Evolutionary conservation across 2,329 filamentous ascomycete genomes (phyloP).

Genomic region (Eutypella sp.): DNA sequence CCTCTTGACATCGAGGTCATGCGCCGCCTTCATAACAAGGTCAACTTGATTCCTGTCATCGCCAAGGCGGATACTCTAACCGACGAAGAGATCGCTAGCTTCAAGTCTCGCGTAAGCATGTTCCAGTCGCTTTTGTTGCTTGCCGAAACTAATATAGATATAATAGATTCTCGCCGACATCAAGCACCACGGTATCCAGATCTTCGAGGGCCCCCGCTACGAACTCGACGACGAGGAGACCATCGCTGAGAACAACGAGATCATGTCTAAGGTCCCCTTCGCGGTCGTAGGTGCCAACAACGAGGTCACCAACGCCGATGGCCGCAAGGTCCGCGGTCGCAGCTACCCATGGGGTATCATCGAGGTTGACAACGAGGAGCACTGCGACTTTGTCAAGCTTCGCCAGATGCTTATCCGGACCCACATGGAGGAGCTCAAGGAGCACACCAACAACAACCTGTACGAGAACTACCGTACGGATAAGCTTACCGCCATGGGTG

Average conservation of each 20-base stretch:
- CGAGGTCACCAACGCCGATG: conserved; percentile 86
- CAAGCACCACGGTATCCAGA: conserved; percentile 94
- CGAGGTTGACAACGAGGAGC: conserved; percentile 99
- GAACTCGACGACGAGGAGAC: conserved; percentile 99
- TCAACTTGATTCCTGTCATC: conserved; percentile 98
- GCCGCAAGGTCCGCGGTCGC: conserved; percentile 92
- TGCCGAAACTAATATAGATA: conserved; percentile 7
- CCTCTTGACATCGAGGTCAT: conserved; percentile 98
- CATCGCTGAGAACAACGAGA: conserved; percentile 99
- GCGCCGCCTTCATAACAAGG: conserved; percentile 98
- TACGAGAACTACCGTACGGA: conserved; percentile 99
- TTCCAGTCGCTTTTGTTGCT: not conserved
- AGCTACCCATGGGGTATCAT: conserved; percentile 98
- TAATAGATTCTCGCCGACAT: conserved; percentile 90
- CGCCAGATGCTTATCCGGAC: conserved; percentile 99
- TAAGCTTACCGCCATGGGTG: conserved; percentile 97
- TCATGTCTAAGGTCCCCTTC: conserved; percentile 99
- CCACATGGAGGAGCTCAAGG: conserved; percentile 99
- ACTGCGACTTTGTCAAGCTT: conserved; percentile 99
- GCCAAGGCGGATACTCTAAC: conserved; percentile 98
- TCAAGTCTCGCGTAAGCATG: conserved; percentile 87
- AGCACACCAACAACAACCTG: conserved; percentile 95
- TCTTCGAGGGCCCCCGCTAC: conserved; percentile 97
- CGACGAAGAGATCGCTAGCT: conserved; percentile 88
- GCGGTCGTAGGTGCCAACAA: conserved; percentile 95